These are phyloP conservation scores for Lasiodiplodia citricola DNA, from an alignment of 2,329 filamentous ascomycete species.

Conservation along the genomic window DNA sequence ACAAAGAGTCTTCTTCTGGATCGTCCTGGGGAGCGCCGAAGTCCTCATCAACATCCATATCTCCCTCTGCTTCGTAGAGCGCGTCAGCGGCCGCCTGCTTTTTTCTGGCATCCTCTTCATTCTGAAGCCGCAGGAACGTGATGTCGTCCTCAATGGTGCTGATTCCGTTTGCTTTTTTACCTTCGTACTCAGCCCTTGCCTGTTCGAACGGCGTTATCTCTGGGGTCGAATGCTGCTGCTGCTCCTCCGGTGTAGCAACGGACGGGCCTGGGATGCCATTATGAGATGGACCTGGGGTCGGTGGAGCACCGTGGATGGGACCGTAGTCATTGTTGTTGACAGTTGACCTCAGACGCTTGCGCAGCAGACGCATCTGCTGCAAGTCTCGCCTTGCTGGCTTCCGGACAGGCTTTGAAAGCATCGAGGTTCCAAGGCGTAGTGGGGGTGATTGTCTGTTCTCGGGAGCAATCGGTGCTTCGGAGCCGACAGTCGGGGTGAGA, in stretches of 20 bases:
- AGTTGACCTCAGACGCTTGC: not conserved
- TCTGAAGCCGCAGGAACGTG: slow-evolving; percentile 25
- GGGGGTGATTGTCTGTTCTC: not conserved
- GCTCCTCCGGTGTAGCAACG: not conserved
- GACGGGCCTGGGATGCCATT: not conserved
- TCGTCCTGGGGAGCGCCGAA: not conserved
- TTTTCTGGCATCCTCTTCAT: not conserved
- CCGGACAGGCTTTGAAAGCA: not conserved
- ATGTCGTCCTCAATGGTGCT: slow-evolving; percentile 24
- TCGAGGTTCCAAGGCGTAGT: not conserved
- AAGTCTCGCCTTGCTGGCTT: not conserved
- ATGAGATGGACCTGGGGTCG: not conserved
- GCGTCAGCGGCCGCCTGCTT: slow-evolving; percentile 27
- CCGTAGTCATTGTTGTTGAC: not conserved
- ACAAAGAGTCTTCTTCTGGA: not conserved
- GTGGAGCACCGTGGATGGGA: not conserved
- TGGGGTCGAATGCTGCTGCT: not conserved
- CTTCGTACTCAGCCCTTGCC: not conserved
- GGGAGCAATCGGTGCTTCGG: not conserved
- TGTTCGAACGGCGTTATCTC: not conserved
- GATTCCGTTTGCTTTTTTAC: not conserved
- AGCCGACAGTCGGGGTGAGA: not conserved
- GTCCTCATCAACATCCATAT: not conserved
- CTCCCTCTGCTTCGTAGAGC: not conserved
- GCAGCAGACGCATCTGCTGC: not conserved